Percentiles rank a stretch among this genome's conserved stretches.
phyloP scores from a whole-genome alignment of 1,284 basidiomycete species.

The Fomitiporia mediterranea region DNA sequence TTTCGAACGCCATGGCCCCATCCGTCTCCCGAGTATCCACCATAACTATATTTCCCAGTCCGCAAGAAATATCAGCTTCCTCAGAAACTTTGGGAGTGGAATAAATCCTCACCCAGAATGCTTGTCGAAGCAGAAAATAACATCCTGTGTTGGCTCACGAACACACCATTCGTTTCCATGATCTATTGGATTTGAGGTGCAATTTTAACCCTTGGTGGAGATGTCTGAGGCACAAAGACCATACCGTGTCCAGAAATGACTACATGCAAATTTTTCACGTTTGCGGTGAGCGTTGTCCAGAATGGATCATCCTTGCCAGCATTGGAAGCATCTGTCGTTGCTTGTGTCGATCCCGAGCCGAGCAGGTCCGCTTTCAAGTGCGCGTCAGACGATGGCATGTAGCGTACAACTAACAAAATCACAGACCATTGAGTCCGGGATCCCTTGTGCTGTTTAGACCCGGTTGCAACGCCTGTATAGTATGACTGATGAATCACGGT shows the following conservation, averaged over 20 bases:
- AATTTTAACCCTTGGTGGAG: background rate
- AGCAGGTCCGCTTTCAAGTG: slow-evolving; percentile 44
- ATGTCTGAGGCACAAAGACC: slow-evolving; percentile 18
- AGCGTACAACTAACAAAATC: background rate
- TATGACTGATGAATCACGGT: slow-evolving; percentile 36
- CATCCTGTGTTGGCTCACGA: slow-evolving; percentile 51
- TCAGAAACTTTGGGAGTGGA: background rate
- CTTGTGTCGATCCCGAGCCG: slow-evolving; percentile 56
- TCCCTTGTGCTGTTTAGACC: slow-evolving; percentile 44
- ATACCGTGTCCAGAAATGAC: slow-evolving; percentile 64
- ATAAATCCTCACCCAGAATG: slow-evolving; percentile 52
- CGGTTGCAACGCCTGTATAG: slow-evolving; percentile 46
- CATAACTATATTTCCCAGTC: slow-evolving; percentile 41
- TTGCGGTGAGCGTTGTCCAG: slow-evolving; percentile 54
- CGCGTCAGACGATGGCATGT: background rate
- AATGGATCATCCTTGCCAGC: slow-evolving; percentile 49
- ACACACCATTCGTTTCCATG: slow-evolving; percentile 73
- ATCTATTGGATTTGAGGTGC: slow-evolving; percentile 34
- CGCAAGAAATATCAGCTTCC: background rate
- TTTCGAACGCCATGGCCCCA: slow-evolving; percentile 68
- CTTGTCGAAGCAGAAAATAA: slow-evolving; percentile 69
- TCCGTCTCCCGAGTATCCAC: slow-evolving; percentile 47
- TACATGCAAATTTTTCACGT: slow-evolving; percentile 58
- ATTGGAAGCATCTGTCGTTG: slow-evolving; percentile 34
- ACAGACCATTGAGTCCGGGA: slow-evolving; percentile 58